phyloP scores from a whole-genome alignment of 1,139 yeast species.

The Arxiozyma slooffiae region DNA sequence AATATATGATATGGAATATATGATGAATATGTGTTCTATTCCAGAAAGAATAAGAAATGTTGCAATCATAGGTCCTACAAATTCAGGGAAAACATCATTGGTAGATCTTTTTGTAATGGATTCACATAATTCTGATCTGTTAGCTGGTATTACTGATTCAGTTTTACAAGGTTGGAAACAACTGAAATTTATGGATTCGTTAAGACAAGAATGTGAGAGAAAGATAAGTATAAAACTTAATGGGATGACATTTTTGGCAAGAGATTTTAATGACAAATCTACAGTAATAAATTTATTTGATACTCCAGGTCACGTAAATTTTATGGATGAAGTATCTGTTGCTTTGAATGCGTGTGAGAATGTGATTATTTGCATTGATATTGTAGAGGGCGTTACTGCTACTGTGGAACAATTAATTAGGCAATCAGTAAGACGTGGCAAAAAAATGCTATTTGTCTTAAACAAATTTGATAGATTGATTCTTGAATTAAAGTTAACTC shows the following conservation, averaged over 20 bases:
- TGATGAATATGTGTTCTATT: slow-evolving; percentile 39
- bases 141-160: slow-evolving; percentile 27
- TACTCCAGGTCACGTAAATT: slow-evolving; percentile 87
- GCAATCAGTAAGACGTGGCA: slow-evolving; percentile 22
- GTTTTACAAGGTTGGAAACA: slow-evolving; percentile 30
- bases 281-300: slow-evolving; percentile 58
- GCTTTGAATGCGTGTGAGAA: slow-evolving; percentile 57
- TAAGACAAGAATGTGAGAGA: slow-evolving; percentile 57
- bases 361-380: slow-evolving; percentile 65
- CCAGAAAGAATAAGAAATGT: slow-evolving; percentile 69
- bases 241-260: slow-evolving; percentile 55
- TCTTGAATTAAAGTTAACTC: slow-evolving; percentile 67
- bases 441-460: slow-evolving; percentile 53
- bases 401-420: slow-evolving; percentile 21
- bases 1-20: slow-evolving; percentile 53
- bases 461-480: slow-evolving; percentile 79
- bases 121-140: slow-evolving; percentile 41
- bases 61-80: slow-evolving; percentile 72
- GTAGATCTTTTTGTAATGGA: slow-evolving; percentile 58
- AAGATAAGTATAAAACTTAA: slow-evolving; percentile 59
- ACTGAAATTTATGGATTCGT: slow-evolving; percentile 53
- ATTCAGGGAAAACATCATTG: slow-evolving; percentile 81
- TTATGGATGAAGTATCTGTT: slow-evolving; percentile 60
- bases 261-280: slow-evolving; percentile 47
- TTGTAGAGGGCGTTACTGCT: slow-evolving; percentile 64